Conservation (phyloP, 306 rosid genomes). For the Sicyos edulis region DNA sequence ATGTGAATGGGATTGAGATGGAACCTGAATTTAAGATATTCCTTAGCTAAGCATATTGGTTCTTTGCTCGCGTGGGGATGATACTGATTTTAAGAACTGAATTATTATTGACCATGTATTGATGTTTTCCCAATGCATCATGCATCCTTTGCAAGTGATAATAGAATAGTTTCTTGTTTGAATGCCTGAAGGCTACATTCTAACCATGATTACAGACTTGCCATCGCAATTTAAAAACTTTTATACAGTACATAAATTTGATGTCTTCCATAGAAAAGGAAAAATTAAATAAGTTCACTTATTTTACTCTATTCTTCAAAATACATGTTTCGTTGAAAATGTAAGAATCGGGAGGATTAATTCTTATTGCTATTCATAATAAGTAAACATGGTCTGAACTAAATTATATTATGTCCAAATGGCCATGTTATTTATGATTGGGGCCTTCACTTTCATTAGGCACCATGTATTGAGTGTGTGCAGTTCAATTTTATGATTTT, state of each 20-base stretch:
- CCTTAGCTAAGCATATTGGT: neutral
- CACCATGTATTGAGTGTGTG: too few relatives aligned
- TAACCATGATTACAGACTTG: neutral
- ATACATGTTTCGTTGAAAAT: neutral
- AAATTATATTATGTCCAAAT: neutral
- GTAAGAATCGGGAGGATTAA: neutral
- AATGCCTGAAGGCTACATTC: neutral
- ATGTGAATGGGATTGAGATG: neutral
- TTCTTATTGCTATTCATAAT: too few relatives aligned
- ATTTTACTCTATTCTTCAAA: neutral
- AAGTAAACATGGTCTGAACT: neutral
- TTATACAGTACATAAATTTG: neutral
- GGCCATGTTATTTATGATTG: neutral
- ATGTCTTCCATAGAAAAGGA: neutral
- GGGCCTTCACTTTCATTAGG: too few relatives aligned
- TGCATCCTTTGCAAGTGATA: neutral
- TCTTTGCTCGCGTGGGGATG: neutral
- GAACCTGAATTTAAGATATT: constrained; percentile 2
- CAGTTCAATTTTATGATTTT: neutral
- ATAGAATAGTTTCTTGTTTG: neutral
- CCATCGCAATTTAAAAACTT: neutral
- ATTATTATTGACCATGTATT: neutral
- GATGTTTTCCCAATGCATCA: neutral
- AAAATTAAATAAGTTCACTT: neutral
- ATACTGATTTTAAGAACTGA: neutral